Conservation (phyloP, 2,329 filamentous ascomycete genomes). For the Colletotrichum musicola region DNA sequence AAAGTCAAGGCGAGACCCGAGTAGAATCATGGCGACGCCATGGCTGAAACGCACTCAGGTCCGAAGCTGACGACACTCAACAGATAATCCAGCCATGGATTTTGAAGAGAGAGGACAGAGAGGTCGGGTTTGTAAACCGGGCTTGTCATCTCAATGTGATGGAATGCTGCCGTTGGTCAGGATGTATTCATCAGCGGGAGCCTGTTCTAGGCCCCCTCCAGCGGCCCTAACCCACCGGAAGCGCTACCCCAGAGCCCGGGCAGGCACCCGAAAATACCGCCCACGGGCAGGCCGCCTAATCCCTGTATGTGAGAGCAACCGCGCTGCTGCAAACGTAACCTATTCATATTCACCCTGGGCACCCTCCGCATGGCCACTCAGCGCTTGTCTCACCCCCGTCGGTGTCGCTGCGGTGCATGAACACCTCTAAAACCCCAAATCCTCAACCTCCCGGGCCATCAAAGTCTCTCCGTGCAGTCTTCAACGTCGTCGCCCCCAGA, state of each 20-base stretch:
- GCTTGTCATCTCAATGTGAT: no score
- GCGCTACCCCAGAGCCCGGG: conserved; percentile 25
- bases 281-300: background rate
- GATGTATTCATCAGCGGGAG: background rate
- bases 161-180: background rate
- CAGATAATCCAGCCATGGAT: no score
- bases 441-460: conserved; percentile 25
- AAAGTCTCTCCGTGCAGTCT: conserved; percentile 8
- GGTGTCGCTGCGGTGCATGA: conserved; percentile 25
- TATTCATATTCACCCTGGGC: background rate
- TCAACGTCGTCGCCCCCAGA: conserved; percentile 5
- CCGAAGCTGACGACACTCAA: background rate
- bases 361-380: conserved; percentile 27
- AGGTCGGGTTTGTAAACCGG: no score
- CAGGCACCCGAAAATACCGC: background rate
- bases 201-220: background rate
- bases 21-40: background rate
- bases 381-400: conserved; percentile 31
- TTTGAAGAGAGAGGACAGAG: background rate
- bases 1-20: conserved; percentile 9
- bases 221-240: conserved; percentile 12
- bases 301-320: conserved; percentile 19
- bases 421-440: conserved; percentile 29
- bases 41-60: conserved; percentile 6
- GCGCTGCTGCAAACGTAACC: conserved; percentile 24